Base-by-base conservation (phyloP, 768 basidiomycete genomes). In the Serendipita vermifera region DNA sequence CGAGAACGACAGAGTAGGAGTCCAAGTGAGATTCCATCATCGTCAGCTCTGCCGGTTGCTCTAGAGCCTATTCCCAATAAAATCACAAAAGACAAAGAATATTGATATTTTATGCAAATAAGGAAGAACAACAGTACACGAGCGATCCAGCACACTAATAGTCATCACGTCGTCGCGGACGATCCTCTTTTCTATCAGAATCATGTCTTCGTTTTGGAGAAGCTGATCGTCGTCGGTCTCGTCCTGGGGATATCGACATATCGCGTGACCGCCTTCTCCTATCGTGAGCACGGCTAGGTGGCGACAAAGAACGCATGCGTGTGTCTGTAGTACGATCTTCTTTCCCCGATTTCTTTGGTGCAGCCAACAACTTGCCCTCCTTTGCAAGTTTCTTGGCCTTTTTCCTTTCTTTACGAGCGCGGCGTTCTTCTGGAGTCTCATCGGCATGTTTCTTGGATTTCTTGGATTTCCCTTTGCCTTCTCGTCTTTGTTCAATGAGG, bases 361-460 rank as follows among this genome's bases (percentile, higher is more conserved):
- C 26, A 39, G 33, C 32, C n/a, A n/a, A n/a, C n/a, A n/a, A n/a
- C n/a, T n/a, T n/a, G 57, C 55, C 33, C 41, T 41, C 33, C 58
- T 62, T 26, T 27, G 24, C 15, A 22, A 51, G 27, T 64, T 77
- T 88, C 66, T 78, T 86, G 68, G 78, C 80, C 62, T 74, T 79
- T 69, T 81, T 91, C 58, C 77, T 76, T 40, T 81, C 85, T 67
- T 86, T 92, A 57, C 87, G 71, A 3, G 77, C 82, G 24, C 73
- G 77, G 38, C 83, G 80, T 69, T 89, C 89, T 64, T 85, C 87
- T 3, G 81, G 83, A 2, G 83, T 87, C 66, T 88, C 85, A 63
- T 83, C 76, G 33, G 60, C 59, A 65, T 68, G 59, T 63, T 83
- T 83, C 64, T 83, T 82, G 70, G 83, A 85, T 20, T 76, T 74